Base-by-base conservation (phyloP, 2,329 filamentous ascomycete genomes). In the Arthrobotrys conoides region DNA sequence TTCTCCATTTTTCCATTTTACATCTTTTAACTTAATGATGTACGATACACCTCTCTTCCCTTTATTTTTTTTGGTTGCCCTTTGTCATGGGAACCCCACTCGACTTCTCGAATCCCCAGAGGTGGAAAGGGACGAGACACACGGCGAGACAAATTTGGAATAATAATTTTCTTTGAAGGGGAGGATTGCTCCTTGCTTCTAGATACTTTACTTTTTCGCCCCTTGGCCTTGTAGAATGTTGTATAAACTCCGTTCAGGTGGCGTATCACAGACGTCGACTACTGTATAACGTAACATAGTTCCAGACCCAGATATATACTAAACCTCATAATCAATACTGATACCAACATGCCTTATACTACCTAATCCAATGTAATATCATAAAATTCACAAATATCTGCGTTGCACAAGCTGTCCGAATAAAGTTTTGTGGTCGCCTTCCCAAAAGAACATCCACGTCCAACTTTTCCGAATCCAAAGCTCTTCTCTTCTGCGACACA, bases 21-120 rank as follows among this genome's bases (percentile, higher is more conserved):
- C 68, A 71, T 49, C 55, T 33, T 76, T 76, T 76, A 69, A 77
- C 53, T 68, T 77, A 38, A 71, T 71, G 67, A 77, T 77, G 73
- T 77, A 77, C 67, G 73, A 71, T 77, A 77, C 59, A 63, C 30
- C 46, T 57, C 46, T 57, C 46, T 67, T 61, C 57, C 57, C 68
- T 24, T 71, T 63, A 64, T 64, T 64, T 1, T 5, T 8, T 5
- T 14, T 24, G 61, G 44, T 65, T 66, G 22, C 57, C 49, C 48
- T 48, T 63, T 44, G 64, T 38, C 27, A 61, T 16, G 51, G 66
- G 57, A 33, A 49, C 57, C 44, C 53, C n/a, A 30, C 55, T 69
- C 36, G 51, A 57, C 51, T 59, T 61, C 24, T 61, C 36, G 12
- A 36, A 61, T 44, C 36, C 36, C 57, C 24, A 24, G 18, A 59